These are phyloP conservation scores for Volvox africanus DNA, from an alignment of 139 green algal genomes.

Conservation along the genomic window DNA sequence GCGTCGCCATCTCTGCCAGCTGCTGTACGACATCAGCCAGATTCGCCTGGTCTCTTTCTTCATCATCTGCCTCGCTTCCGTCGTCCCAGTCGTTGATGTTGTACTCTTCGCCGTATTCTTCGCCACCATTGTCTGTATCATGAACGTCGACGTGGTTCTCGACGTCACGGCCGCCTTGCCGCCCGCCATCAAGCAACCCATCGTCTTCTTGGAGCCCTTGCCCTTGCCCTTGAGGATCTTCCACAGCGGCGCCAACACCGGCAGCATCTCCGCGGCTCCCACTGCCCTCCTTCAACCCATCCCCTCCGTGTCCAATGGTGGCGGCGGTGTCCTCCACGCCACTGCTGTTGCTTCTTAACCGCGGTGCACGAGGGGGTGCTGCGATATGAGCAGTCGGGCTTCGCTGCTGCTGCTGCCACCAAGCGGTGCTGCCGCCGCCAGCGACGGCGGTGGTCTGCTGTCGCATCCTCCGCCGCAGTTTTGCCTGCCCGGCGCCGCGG, in stretches of 20 bases:
- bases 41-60: background rate
- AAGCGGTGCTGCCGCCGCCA: background rate
- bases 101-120: background rate
- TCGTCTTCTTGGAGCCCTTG: background rate
- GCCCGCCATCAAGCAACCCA: background rate
- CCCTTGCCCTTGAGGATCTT: background rate
- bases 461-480: conserved; percentile 43
- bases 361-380: background rate
- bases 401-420: background rate
- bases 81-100: background rate
- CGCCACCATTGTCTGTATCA: background rate
- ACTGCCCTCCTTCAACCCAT: background rate
- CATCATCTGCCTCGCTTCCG: conserved; percentile 14
- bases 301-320: background rate
- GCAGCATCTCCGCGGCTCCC: background rate
- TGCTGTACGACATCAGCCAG: conserved; percentile 58
- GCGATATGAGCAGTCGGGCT: background rate
- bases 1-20: conserved; percentile 75
- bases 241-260: background rate
- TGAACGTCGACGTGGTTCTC: background rate
- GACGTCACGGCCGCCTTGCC: background rate
- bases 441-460: background rate
- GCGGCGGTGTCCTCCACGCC: too few species aligned
- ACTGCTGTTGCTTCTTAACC: background rate
- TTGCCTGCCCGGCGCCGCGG: conserved; percentile 51